phyloP scores from a whole-genome alignment of 2,329 filamentous ascomycete genomes.

The Cadophora malorum region DNA sequence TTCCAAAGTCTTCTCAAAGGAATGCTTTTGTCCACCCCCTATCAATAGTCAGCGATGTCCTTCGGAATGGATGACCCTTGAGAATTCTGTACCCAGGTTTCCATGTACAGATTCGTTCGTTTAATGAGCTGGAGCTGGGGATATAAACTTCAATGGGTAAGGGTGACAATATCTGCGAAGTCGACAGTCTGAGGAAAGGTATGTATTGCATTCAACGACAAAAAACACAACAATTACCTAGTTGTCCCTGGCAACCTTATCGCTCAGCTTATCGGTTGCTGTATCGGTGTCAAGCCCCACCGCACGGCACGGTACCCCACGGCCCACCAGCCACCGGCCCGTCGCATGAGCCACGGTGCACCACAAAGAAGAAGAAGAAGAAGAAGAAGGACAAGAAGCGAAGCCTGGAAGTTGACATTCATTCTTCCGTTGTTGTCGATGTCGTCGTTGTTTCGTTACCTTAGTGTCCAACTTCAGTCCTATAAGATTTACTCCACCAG shows the following conservation, averaged over 20 bases:
- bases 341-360: neutral
- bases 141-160: neutral
- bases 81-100: neutral
- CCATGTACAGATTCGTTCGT: neutral
- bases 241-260: slow-evolving; percentile 11
- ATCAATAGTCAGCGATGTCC: neutral
- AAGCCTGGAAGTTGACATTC: too few species aligned
- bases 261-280: neutral
- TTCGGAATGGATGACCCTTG: neutral
- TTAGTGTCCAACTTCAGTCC: too few species aligned
- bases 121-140: neutral
- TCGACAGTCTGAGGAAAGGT: neutral
- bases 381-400: too few species aligned
- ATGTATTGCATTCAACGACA: neutral
- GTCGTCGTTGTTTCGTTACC: too few species aligned
- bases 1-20: slow-evolving; percentile 40
- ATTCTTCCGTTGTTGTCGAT: too few species aligned
- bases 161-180: neutral
- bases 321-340: too few species aligned
- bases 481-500: too few species aligned
- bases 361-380: too few species aligned
- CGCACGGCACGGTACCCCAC: too few species aligned
- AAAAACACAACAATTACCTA: neutral
- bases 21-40: neutral
- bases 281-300: neutral